A percentile compares a stretch with the other conserved stretches of the same genome.
phyloP scores from a whole-genome alignment of 1,284 basidiomycete species.

The Tilletiopsis washingtonensis region DNA sequence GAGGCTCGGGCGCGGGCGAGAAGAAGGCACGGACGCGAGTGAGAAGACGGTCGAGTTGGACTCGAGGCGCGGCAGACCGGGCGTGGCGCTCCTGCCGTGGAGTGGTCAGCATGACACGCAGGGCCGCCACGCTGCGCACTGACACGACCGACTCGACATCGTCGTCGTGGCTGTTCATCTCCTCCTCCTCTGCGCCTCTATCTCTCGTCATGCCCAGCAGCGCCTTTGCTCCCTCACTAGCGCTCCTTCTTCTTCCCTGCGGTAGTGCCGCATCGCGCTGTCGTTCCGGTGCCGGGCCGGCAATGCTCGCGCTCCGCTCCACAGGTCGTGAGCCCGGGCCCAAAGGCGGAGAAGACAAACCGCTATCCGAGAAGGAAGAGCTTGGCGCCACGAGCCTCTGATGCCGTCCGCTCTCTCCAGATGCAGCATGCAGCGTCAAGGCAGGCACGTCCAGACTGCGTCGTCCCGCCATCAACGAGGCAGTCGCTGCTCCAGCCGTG shows the following conservation, averaged over 20 bases:
- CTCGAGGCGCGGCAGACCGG: background rate
- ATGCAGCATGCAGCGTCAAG: background rate
- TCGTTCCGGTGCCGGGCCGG: background rate
- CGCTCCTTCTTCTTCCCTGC: background rate
- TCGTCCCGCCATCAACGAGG: no score
- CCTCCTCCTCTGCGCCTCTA: no score
- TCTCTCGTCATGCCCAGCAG: no score
- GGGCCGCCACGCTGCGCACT: background rate
- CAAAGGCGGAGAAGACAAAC: no score
- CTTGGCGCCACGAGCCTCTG: background rate
- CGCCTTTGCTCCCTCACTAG: no score
- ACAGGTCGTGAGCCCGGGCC: no score
- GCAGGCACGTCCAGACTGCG: background rate
- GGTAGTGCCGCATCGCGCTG: background rate
- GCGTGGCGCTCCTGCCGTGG: background rate
- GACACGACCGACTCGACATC: no score
- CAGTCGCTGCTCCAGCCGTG: no score
- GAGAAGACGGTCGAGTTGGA: slow-evolving; percentile 6
- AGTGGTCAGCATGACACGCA: background rate
- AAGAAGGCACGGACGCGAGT: slow-evolving; percentile 3
- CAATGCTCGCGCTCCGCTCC: background rate
- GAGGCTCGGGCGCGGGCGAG: background rate
- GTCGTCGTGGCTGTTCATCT: no score
- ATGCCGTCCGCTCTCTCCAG: background rate
- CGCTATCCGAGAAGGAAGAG: background rate